Evolutionary conservation across 2,329 filamentous ascomycete species (phyloP), one percentile per base, ranked within the genome.

Genomic region (Lachnellula occidentalis): DNA sequence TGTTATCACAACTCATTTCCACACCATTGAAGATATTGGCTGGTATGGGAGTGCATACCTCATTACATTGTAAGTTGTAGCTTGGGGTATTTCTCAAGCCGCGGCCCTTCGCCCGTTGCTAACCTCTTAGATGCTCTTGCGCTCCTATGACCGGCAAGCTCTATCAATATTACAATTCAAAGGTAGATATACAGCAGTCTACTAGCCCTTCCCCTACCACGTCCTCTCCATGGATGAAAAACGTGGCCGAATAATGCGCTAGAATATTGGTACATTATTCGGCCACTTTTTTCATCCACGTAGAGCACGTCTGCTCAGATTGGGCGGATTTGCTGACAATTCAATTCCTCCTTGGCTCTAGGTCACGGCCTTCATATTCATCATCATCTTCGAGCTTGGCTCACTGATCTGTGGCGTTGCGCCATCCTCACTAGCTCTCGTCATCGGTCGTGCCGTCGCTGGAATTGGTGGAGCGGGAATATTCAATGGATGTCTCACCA

Each of bases 401-500:
- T 62, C 58, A 46, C 51, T 67, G 12, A 59, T 69, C 45, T 69
- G 66, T 48, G 66, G 70, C 11, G 39, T 63, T 5, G 66, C 66
- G 19, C 63, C 64, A 19, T 65, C 54, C 36, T 64, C 64, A 11
- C 63, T 62, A 5, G 61, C 62, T 4, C 59, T 69, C 21, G 67
- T 69, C 27, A 58, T 67, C 11, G 66, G 66, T 19, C 59, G 66
- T 43, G 66, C 64, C 14, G 53, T 69, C 5, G 64, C 64, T 47
- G 66, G 66, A 45, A 34, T 66, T 24, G 65, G 66, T 4, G 59
- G 58, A 42, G 61, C 55, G 39, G 65, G 59, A 11, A 55, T 61
- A 34, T 12, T 70, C 69, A 53, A 64, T 0, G 74, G 74, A 0
- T 67, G 69, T 5, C 70, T 75, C 62, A 73, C 67, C 4, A 74